Evolutionary conservation across 2,329 filamentous ascomycete species (phyloP).

Genomic region (Emergomyces africanus): DNA sequence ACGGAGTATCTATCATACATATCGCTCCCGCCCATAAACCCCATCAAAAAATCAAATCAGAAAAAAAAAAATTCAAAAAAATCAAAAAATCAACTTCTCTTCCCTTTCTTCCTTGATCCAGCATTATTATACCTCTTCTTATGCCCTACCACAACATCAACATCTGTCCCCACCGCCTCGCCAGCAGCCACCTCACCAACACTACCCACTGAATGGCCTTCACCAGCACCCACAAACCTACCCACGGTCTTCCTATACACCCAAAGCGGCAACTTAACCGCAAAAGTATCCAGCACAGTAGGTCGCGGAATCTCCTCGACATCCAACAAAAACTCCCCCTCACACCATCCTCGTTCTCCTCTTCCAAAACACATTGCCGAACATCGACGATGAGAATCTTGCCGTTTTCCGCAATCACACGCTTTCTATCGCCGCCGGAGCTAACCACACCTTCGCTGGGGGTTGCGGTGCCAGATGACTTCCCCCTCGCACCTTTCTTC

Average conservation of each 20-base stretch:
- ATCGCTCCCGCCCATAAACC: not conserved
- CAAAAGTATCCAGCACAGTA: slow-evolving; percentile 66
- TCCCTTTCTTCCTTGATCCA: not conserved
- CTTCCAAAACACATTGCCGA: slow-evolving; percentile 92
- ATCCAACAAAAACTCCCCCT: slow-evolving; percentile 75
- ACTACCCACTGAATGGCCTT: slow-evolving; percentile 14
- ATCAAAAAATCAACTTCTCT: not conserved
- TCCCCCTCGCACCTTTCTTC: slow-evolving; percentile 32
- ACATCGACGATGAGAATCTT: slow-evolving; percentile 91
- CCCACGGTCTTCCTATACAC: slow-evolving; percentile 41
- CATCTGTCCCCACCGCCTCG: not conserved
- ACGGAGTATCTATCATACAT: not conserved
- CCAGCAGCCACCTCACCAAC: slow-evolving; percentile 7
- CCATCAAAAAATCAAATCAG: too few species aligned
- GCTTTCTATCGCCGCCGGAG: slow-evolving; percentile 66
- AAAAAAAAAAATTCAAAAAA: not conserved
- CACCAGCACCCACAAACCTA: slow-evolving; percentile 14
- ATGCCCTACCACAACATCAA: not conserved
- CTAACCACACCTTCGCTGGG: slow-evolving; percentile 41
- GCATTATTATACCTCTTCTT: not conserved
- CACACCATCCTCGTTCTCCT: slow-evolving; percentile 75
- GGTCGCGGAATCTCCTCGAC: slow-evolving; percentile 71
- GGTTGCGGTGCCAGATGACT: slow-evolving; percentile 38
- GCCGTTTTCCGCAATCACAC: slow-evolving; percentile 85
- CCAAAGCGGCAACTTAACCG: slow-evolving; percentile 68